Conservation (phyloP, 2,329 filamentous ascomycete species). For the Penicillium sp. region DNA sequence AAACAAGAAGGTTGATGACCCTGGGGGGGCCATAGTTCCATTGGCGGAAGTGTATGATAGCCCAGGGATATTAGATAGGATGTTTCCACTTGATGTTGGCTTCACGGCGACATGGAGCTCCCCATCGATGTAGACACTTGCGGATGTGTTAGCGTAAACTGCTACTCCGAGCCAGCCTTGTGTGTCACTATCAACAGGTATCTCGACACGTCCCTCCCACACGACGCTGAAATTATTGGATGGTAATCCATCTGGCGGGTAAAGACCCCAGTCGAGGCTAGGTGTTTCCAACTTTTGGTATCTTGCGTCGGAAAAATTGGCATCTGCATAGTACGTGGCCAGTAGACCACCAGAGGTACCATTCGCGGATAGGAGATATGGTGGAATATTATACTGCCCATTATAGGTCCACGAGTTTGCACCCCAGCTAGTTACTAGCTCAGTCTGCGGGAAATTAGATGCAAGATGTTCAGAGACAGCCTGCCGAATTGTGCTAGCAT, state of each 20-base stretch:
- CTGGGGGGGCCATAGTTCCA: conserved; percentile 41
- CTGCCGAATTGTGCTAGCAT: conserved; percentile 47
- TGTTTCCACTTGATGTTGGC: conserved; percentile 34
- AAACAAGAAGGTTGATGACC: conserved; percentile 45
- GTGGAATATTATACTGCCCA: conserved; percentile 49
- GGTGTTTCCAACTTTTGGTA: conserved; percentile 41
- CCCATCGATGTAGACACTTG: conserved; percentile 35
- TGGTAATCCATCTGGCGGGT: conserved; percentile 47
- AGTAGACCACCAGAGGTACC: conserved; percentile 43
- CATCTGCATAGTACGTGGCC: conserved; percentile 49
- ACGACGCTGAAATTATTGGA: conserved; percentile 52
- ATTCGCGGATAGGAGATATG: conserved; percentile 46
- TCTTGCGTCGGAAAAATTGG: conserved; percentile 41
- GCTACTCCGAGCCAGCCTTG: conserved; percentile 52
- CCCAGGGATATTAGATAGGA: conserved; percentile 49
- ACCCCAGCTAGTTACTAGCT: conserved; percentile 49
- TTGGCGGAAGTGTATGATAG: conserved; percentile 43
- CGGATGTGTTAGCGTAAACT: conserved; percentile 46
- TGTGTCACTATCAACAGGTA: conserved; percentile 44
- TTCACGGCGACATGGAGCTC: conserved; percentile 33
- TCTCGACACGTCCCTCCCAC: conserved; percentile 48
- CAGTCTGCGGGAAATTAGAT: conserved; percentile 25
- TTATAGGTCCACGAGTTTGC: conserved; percentile 52
- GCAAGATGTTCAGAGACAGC: conserved; percentile 37
- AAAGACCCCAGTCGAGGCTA: conserved; percentile 51